Conservation (phyloP, 139 green algal species). For the Chlorella sp. region DNA sequence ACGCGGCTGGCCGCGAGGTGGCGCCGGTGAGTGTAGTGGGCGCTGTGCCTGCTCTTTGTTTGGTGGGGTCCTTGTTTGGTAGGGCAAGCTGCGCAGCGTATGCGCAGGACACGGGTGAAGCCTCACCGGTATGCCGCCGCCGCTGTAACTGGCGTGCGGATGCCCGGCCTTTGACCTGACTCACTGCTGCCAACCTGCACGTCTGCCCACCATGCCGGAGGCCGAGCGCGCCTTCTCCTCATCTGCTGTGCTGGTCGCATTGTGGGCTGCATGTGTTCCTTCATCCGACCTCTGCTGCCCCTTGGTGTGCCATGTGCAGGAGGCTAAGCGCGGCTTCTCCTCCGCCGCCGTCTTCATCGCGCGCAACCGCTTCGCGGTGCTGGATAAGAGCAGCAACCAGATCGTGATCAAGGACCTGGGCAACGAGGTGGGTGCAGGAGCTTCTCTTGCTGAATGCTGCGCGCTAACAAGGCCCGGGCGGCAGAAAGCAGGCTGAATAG, state of each 20-base stretch:
- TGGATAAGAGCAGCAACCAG: conserved; percentile 87
- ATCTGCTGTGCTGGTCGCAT: background rate
- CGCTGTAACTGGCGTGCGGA: too few relatives aligned
- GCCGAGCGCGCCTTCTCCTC: background rate
- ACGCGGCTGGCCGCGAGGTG: conserved; percentile 59
- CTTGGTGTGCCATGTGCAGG: conserved; percentile 51
- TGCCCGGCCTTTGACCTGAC: too few relatives aligned
- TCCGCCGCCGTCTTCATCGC: conserved; percentile 95
- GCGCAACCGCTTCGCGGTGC: conserved; percentile 97
- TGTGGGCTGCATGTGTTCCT: background rate
- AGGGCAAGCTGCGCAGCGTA: background rate
- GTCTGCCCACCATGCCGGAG: too few relatives aligned
- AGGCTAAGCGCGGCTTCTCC: conserved; percentile 86
- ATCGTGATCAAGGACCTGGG: conserved; percentile 97
- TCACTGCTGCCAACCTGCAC: too few relatives aligned
- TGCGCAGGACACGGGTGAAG: too few relatives aligned
- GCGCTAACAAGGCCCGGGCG: too few relatives aligned
- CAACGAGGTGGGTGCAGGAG: conserved; percentile 82
- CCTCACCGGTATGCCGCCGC: too few relatives aligned
- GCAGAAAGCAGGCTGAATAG: too few relatives aligned
- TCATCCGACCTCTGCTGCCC: background rate
- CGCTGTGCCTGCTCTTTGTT: too few relatives aligned
- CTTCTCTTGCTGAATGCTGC: too few relatives aligned
- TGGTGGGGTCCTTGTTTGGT: background rate
- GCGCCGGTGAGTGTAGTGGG: conserved; percentile 36